These are phyloP conservation scores for Geotrichum europaeum DNA, from an alignment of 1,139 yeast species.

Conservation along the genomic window DNA sequence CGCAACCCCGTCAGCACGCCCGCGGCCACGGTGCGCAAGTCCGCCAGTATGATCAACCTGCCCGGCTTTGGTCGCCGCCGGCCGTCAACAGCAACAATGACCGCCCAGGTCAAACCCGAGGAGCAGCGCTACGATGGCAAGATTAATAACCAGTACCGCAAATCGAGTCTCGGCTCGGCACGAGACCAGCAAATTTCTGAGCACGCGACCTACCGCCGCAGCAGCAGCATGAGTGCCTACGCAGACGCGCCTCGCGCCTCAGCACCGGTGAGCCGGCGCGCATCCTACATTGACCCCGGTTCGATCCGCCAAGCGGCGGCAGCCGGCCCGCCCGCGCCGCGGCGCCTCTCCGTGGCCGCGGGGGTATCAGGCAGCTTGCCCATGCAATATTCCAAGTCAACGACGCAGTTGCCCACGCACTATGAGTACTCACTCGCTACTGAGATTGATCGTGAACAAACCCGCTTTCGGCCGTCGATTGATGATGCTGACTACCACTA, in stretches of 20 bases:
- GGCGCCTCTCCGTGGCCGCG: background rate
- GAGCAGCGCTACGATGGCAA: background rate
- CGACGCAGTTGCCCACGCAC: background rate
- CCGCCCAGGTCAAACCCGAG: background rate
- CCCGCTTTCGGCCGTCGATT: background rate
- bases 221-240: background rate
- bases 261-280: background rate
- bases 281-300: background rate
- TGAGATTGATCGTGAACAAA: background rate
- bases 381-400: background rate
- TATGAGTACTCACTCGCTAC: background rate
- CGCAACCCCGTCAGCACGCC: background rate
- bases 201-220: background rate
- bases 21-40: background rate
- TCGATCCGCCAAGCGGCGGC: background rate
- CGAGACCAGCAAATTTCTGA: background rate
- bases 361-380: background rate
- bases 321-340: background rate
- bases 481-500: background rate
- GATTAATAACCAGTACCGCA: background rate
- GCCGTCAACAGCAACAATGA: background rate
- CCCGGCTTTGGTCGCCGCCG: background rate
- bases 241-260: background rate
- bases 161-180: background rate
- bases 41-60: background rate